phyloP scores from a whole-genome alignment of 2,329 filamentous ascomycete species.

The Cladorrhinum sp. region DNA sequence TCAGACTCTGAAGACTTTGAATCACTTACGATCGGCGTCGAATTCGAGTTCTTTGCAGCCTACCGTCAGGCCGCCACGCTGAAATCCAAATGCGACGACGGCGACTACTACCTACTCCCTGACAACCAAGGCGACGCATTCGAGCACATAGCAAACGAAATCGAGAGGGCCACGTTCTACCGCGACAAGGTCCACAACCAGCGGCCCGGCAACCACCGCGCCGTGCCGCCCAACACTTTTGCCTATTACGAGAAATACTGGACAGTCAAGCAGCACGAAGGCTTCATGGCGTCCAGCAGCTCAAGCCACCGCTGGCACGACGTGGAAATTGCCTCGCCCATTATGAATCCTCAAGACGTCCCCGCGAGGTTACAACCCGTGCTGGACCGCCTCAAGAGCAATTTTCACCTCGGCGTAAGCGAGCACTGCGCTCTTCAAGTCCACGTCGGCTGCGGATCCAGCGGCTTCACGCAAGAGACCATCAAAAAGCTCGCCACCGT shows the following conservation, averaged over 20 bases:
- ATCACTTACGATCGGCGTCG: neutral
- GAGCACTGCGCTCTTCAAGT: neutral
- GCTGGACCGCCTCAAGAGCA: neutral
- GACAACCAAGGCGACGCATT: neutral
- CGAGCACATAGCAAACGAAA: neutral
- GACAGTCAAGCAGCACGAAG: neutral
- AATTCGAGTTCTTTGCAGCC: neutral
- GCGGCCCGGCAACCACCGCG: no score
- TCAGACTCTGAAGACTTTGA: no score
- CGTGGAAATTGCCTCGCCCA: neutral
- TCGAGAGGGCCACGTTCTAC: neutral
- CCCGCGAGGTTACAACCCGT: neutral
- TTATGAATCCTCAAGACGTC: neutral
- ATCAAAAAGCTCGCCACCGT: neutral
- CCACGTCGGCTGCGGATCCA: neutral
- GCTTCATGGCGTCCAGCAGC: neutral
- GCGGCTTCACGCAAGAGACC: no score
- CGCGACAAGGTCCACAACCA: neutral
- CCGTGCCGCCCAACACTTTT: neutral
- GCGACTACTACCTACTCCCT: no score
- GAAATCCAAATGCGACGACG: no score
- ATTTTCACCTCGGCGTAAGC: neutral
- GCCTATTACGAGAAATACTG: neutral
- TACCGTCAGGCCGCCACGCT: no score
- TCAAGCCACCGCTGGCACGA: neutral